A percentile compares a stretch with the other conserved stretches of the same genome.
Conservation (phyloP, 2,329 filamentous ascomycete genomes). For the Alternaria dauci region DNA sequence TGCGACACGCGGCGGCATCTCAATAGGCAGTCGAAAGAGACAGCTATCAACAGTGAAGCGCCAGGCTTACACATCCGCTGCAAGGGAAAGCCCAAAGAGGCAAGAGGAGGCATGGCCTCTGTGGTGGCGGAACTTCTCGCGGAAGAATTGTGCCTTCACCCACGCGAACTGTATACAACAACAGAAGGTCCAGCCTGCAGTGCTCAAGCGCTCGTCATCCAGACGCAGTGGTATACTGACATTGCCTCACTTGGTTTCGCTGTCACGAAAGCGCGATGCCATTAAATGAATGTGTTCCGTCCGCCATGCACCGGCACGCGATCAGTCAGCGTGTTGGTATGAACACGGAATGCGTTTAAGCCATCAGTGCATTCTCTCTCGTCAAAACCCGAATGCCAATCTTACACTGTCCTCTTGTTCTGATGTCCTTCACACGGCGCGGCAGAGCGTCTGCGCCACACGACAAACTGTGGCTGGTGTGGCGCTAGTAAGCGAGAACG, state of each 20-base stretch:
- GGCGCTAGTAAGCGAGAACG: conserved; percentile 10
- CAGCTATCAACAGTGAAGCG: neutral
- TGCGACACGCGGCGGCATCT: conserved; percentile 1
- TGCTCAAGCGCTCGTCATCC: neutral
- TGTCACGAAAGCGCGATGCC: neutral
- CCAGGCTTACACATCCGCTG: conserved; percentile 6
- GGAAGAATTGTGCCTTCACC: conserved; percentile 3
- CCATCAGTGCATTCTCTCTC: neutral
- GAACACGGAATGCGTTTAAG: neutral
- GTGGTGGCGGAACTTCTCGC: neutral
- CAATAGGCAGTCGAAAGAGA: neutral
- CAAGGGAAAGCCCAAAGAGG: neutral
- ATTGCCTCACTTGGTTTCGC: too few relatives aligned
- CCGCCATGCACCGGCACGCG: neutral
- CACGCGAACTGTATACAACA: neutral
- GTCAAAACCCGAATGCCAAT: neutral
- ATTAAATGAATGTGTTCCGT: neutral
- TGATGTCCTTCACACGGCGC: neutral
- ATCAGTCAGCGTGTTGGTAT: neutral
- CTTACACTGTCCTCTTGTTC: neutral
- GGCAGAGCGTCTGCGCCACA: neutral
- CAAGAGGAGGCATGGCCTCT: neutral
- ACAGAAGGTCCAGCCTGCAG: neutral
- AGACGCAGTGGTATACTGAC: neutral
- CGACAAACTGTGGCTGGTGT: conserved; percentile 1